These are phyloP conservation scores for Ceratocystis destructans DNA, from an alignment of 2,329 filamentous ascomycete genomes.

Conservation along the genomic window DNA sequence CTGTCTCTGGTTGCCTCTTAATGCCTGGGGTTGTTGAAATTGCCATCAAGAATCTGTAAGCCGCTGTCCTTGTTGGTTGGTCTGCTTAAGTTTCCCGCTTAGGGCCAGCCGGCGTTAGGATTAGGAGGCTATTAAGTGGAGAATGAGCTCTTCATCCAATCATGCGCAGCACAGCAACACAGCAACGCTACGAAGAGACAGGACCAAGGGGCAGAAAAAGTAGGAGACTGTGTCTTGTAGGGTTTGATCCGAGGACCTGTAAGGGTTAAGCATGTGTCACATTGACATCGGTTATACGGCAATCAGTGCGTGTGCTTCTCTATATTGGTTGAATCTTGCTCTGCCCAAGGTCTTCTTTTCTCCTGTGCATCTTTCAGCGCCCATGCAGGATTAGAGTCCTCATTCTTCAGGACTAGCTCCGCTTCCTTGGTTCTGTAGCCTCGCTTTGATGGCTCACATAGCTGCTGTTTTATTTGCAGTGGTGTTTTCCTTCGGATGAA, in stretches of 20 bases:
- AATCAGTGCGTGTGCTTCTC: too few species aligned
- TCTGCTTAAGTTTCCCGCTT: neutral
- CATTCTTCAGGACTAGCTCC: too few species aligned
- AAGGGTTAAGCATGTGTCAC: too few species aligned
- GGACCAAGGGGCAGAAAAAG: neutral
- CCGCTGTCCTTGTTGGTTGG: constrained; percentile 10
- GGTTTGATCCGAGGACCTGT: neutral
- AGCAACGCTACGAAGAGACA: neutral
- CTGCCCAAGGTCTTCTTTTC: too few species aligned
- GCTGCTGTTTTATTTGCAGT: neutral
- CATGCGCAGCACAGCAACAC: neutral
- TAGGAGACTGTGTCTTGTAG: neutral
- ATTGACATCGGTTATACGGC: too few species aligned
- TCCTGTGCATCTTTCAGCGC: too few species aligned
- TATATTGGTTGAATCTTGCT: too few species aligned
- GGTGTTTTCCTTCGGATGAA: too few species aligned
- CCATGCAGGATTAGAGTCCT: too few species aligned
- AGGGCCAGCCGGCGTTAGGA: neutral
- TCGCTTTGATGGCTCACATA: neutral
- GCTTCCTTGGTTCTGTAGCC: neutral
- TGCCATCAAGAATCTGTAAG: neutral
- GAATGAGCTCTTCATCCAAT: neutral
- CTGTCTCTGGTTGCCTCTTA: neutral
- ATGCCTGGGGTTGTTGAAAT: neutral
- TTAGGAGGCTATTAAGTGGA: constrained; percentile 4